Conservation (phyloP, 768 basidiomycete genomes). For the Dacryopinax spathularia region DNA sequence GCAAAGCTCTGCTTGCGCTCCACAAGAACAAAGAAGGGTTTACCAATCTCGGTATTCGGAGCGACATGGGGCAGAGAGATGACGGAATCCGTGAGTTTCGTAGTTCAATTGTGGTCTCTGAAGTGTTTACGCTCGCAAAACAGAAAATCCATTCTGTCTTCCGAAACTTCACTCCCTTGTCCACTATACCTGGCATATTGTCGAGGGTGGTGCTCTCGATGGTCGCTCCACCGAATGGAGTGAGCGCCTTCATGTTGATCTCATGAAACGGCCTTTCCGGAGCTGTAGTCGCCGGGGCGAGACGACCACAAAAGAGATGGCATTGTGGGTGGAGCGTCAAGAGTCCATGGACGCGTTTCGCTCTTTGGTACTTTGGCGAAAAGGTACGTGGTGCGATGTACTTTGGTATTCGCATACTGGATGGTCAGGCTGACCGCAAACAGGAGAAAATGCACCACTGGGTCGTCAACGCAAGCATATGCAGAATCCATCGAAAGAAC, state of each 20-base stretch:
- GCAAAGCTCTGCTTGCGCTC: constrained; percentile 22
- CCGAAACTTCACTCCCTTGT: constrained; percentile 29
- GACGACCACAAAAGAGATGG: neutral
- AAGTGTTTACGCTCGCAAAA: neutral
- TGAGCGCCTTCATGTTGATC: constrained; percentile 26
- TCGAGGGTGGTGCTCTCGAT: constrained; percentile 25
- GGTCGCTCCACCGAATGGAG: constrained; percentile 30
- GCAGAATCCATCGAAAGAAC: neutral
- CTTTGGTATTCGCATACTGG: too few relatives aligned
- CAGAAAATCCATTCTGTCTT: constrained; percentile 26
- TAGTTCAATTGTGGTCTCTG: neutral
- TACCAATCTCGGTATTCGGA: constrained; percentile 22
- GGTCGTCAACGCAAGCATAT: neutral
- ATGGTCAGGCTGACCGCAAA: too few relatives aligned
- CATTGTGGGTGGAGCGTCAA: neutral
- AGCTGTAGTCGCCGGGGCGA: neutral
- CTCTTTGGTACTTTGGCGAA: neutral
- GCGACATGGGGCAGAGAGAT: neutral
- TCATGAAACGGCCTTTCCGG: constrained; percentile 14
- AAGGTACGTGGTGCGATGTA: neutral
- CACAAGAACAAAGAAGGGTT: constrained; percentile 29
- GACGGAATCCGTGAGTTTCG: neutral
- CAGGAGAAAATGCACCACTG: neutral
- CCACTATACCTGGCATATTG: constrained; percentile 26
- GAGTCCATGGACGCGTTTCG: neutral